A percentile compares a stretch with the other conserved stretches of the same genome.
Evolutionary conservation across 2,329 filamentous ascomycete species (phyloP).

Genomic region (Escovopsis sp.): DNA sequence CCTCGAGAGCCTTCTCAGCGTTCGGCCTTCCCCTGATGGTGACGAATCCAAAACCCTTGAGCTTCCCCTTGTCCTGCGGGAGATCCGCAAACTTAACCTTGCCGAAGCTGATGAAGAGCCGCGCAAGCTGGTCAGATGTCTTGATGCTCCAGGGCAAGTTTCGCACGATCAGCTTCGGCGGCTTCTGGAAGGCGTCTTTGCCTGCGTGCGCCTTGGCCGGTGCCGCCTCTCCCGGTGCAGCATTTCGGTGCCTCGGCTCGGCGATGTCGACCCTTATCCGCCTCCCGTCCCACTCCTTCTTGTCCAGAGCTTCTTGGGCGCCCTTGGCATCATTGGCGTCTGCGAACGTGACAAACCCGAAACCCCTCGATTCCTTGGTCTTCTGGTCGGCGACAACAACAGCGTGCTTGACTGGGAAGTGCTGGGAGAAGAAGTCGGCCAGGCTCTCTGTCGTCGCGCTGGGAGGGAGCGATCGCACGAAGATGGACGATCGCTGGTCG

Average conservation of each 20-base stretch:
- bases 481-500: constrained; percentile 54
- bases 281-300: constrained; percentile 60
- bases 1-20: constrained; percentile 73
- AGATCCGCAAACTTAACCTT: constrained; percentile 81
- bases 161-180: constrained; percentile 71
- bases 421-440: constrained; percentile 82
- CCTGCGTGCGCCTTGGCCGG: constrained; percentile 43
- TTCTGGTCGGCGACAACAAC: constrained; percentile 77
- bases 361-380: constrained; percentile 80
- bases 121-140: constrained; percentile 61
- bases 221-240: constrained; percentile 23
- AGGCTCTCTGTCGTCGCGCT: constrained; percentile 68
- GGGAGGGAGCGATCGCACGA: constrained; percentile 74
- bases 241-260: constrained; percentile 63
- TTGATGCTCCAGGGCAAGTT: constrained; percentile 97
- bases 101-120: constrained; percentile 74
- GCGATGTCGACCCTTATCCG: constrained; percentile 80
- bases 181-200: constrained; percentile 33
- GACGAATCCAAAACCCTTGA: constrained; percentile 87
- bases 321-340: constrained; percentile 79
- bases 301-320: constrained; percentile 70
- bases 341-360: constrained; percentile 93
- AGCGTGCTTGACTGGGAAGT: constrained; percentile 89
- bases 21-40: constrained; percentile 79
- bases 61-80: constrained; percentile 60